Conservation (phyloP, 495 filamentous ascomycete species). For the Aspergillus conjunctus region DNA sequence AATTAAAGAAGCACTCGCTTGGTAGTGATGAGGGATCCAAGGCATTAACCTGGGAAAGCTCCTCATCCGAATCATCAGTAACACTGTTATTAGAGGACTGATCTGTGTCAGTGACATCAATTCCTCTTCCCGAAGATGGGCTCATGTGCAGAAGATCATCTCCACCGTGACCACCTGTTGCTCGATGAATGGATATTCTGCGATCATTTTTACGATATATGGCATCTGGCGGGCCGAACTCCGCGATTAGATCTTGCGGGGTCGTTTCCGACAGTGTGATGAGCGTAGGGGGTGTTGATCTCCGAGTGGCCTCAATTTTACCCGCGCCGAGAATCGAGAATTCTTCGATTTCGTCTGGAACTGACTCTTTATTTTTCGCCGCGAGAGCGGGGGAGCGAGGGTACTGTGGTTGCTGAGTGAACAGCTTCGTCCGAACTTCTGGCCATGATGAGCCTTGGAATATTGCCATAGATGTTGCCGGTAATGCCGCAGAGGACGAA, state of each 20-base stretch:
- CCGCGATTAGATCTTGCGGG: constrained; percentile 84
- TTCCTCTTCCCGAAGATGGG: constrained; percentile 47
- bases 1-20: constrained; percentile 91
- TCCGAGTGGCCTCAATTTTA: constrained; percentile 71
- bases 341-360: constrained; percentile 78
- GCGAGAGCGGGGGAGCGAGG: constrained; percentile 59
- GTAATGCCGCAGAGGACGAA: constrained; percentile 71
- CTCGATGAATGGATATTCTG: constrained; percentile 80
- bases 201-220: constrained; percentile 93
- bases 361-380: constrained; percentile 63
- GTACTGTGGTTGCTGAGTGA: constrained; percentile 69
- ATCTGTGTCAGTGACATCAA: constrained; percentile 67
- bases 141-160: constrained; percentile 45
- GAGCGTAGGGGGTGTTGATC: constrained; percentile 58
- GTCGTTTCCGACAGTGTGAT: constrained; percentile 80
- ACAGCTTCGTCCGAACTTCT: constrained; percentile 72
- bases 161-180: constrained; percentile 41
- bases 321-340: constrained; percentile 75
- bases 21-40: constrained; percentile 45
- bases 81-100: constrained; percentile 75
- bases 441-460: constrained; percentile 90
- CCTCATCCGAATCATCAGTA: constrained; percentile 78
- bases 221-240: constrained; percentile 91
- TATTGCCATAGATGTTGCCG: constrained; percentile 81
- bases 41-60: constrained; percentile 35